Evolutionary conservation across 2,329 filamentous ascomycete species (phyloP).

Genomic region (Leptosphaerulina australis): DNA sequence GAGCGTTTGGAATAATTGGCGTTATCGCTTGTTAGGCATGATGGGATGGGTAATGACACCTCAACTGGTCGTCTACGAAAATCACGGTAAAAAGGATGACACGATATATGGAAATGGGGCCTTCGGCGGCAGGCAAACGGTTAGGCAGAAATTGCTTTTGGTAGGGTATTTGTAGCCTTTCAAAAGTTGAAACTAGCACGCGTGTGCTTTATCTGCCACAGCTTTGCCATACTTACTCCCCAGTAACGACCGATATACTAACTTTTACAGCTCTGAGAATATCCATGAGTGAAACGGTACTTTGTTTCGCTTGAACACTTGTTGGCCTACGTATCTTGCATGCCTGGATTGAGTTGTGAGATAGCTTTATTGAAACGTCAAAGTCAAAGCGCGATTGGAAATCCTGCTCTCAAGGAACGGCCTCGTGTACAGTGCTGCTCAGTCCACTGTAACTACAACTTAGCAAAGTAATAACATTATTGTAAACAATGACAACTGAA

Average conservation of each 20-base stretch:
- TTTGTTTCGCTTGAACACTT: too few relatives aligned
- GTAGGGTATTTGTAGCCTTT: slow-evolving; percentile 4
- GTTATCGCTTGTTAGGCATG: not conserved
- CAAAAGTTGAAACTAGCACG: slow-evolving; percentile 1
- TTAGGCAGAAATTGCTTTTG: not conserved
- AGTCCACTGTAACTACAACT: too few relatives aligned
- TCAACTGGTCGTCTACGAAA: slow-evolving; percentile 6
- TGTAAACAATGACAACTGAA: too few relatives aligned
- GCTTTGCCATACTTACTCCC: not conserved
- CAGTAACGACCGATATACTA: not conserved
- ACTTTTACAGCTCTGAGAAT: too few relatives aligned
- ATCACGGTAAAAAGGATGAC: slow-evolving; percentile 3
- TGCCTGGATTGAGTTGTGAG: too few relatives aligned
- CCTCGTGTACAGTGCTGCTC: too few relatives aligned
- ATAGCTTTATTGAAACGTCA: too few relatives aligned
- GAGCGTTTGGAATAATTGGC: slow-evolving; percentile 7
- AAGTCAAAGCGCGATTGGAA: too few relatives aligned
- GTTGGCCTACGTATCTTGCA: too few relatives aligned
- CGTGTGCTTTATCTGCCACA: slow-evolving; percentile 7
- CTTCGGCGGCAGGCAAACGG: slow-evolving; percentile 15
- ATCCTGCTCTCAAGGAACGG: too few relatives aligned
- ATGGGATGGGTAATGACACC: not conserved
- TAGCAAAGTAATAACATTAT: too few relatives aligned
- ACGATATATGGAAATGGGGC: not conserved
- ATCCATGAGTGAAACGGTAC: too few relatives aligned